These are phyloP conservation scores for Ettlia oleoabundans DNA, from an alignment of 139 green algal genomes.

Conservation along the genomic window DNA sequence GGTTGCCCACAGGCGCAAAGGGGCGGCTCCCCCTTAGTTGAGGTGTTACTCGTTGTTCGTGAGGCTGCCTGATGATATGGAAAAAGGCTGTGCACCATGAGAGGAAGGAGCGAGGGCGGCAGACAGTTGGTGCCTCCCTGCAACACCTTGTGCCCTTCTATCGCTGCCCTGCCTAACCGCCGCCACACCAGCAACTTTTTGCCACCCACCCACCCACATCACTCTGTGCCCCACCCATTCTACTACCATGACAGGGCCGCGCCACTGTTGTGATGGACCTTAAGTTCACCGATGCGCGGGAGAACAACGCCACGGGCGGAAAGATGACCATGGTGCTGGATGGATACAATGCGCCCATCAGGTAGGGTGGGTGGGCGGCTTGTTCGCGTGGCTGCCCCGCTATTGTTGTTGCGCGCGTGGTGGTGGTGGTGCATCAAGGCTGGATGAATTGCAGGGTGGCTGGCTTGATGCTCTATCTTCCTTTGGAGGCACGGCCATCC, in stretches of 20 bases:
- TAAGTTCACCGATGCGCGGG: constrained; percentile 65
- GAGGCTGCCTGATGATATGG: too few species aligned
- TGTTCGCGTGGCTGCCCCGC: not conserved
- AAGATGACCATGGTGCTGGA: constrained; percentile 87
- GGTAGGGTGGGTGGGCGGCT: not conserved
- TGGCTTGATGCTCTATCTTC: too few species aligned
- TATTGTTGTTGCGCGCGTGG: not conserved
- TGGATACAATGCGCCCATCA: constrained; percentile 97
- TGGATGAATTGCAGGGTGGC: too few species aligned
- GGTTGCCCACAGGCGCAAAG: too few species aligned
- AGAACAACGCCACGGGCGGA: constrained; percentile 61
- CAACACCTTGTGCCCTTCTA: too few species aligned
- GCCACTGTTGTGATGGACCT: constrained; percentile 93
- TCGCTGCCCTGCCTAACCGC: too few species aligned
- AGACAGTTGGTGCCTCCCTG: too few species aligned
- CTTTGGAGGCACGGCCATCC: not conserved
- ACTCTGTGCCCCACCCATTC: not conserved
- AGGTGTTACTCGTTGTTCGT: too few species aligned
- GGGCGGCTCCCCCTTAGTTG: too few species aligned
- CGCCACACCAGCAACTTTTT: not conserved
- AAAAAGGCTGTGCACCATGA: too few species aligned
- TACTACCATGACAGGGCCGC: constrained; percentile 71
- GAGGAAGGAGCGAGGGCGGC: too few species aligned
- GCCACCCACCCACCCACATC: not conserved
- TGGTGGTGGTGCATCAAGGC: not conserved